Evolutionary conservation across 2,329 filamentous ascomycete species (phyloP).

Genomic region (Fusarium sp.): DNA sequence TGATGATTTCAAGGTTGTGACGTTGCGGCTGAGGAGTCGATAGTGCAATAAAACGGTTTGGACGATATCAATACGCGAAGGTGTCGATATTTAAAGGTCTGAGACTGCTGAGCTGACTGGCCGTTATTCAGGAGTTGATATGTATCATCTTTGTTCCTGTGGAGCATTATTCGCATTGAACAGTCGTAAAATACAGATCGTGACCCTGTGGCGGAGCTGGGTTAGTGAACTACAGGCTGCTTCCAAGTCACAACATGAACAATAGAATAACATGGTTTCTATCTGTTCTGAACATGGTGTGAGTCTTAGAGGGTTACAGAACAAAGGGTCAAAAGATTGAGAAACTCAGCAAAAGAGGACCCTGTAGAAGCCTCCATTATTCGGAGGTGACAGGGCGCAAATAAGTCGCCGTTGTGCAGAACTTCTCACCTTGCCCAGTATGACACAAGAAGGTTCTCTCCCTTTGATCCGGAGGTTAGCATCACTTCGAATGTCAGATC

Average conservation of each 20-base stretch:
- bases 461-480: background rate
- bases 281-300: rapidly evolving
- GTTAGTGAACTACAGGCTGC: no score
- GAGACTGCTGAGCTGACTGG: no score
- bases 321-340: no score
- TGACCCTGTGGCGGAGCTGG: background rate
- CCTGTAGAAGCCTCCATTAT: background rate
- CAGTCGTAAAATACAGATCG: background rate
- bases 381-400: no score
- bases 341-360: background rate
- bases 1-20: background rate
- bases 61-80: rapidly evolving
- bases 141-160: background rate
- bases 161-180: background rate
- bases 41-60: no score
- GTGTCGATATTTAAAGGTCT: background rate
- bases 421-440: no score
- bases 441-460: rapidly evolving
- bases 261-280: background rate
- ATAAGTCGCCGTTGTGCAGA: background rate
- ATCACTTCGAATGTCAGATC: no score
- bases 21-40: background rate
- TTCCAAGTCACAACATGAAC: background rate
- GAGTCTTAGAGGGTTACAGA: rapidly evolving
- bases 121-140: background rate